A percentile compares a stretch with the other conserved stretches of the same genome.
Conservation (phyloP, 352 stramenopile genomes). For the Globisporangium alternatum region DNA sequence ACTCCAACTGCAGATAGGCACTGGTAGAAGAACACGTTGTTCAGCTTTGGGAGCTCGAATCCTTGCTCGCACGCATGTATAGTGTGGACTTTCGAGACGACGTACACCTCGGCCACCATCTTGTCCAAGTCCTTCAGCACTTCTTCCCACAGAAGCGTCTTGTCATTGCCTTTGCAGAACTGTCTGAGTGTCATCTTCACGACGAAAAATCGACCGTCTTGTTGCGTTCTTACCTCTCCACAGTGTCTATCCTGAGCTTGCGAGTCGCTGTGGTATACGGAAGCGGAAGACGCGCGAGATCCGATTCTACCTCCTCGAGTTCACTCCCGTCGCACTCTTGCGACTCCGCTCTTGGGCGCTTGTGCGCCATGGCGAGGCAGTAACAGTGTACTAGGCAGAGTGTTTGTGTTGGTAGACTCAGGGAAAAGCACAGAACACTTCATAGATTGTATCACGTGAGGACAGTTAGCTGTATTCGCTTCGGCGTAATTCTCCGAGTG, state of each 20-base stretch:
- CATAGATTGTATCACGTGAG: background rate
- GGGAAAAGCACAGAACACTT: no score
- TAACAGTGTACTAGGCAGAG: no score
- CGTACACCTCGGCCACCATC: slow-evolving; percentile 4
- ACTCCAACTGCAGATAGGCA: slow-evolving; percentile 5
- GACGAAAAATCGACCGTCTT: slow-evolving; percentile 2
- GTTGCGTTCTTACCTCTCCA: background rate
- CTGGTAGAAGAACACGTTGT: slow-evolving; percentile 4
- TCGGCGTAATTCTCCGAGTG: background rate
- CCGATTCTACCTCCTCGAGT: background rate
- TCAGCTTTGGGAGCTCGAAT: background rate
- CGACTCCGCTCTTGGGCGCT: no score
- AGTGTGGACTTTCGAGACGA: slow-evolving; percentile 11
- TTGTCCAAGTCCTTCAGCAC: slow-evolving; percentile 11
- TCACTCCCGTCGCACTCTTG: no score
- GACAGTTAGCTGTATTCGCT: background rate
- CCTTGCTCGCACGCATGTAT: background rate
- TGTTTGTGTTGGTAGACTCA: no score
- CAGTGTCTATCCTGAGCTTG: slow-evolving; percentile 1
- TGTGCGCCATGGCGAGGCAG: no score
- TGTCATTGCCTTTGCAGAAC: slow-evolving; percentile 8
- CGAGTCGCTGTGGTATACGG: background rate
- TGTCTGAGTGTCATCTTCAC: background rate
- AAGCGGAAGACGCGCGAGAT: background rate
- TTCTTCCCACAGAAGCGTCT: slow-evolving; percentile 8